A percentile compares a stretch with the other conserved stretches of the same genome.
Evolutionary conservation across 768 basidiomycete genomes (phyloP).

Genomic region (Suillus subaureus): DNA sequence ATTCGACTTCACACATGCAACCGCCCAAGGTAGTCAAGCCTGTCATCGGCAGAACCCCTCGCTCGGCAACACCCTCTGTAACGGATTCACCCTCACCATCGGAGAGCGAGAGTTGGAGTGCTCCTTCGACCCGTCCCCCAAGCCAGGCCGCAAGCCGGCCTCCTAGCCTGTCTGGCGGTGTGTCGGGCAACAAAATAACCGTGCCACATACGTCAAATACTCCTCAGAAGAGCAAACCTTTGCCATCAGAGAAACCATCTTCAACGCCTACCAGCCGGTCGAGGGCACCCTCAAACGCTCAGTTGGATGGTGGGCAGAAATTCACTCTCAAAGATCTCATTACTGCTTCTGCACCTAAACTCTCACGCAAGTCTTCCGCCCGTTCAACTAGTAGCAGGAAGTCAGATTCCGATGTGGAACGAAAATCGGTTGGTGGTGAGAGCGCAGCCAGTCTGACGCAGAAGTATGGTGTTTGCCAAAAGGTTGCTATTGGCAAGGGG

Average conservation of each 20-base stretch:
- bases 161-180: slow-evolving; percentile 37
- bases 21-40: slow-evolving; percentile 21
- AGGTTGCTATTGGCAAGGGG: slow-evolving; percentile 95
- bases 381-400: slow-evolving; percentile 65
- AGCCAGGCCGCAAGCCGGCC: slow-evolving; percentile 55
- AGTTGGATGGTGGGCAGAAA: slow-evolving; percentile 64
- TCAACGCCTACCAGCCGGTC: slow-evolving; percentile 30
- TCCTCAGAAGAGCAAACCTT: slow-evolving; percentile 24
- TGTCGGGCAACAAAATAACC: slow-evolving; percentile 36
- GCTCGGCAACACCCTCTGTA: slow-evolving; percentile 39
- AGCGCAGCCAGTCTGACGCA: slow-evolving; percentile 64
- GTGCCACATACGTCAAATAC: slow-evolving; percentile 32
- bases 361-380: slow-evolving; percentile 70
- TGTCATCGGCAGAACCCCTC: slow-evolving; percentile 23
- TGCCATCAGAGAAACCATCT: slow-evolving; percentile 18
- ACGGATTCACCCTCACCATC: slow-evolving; percentile 54
- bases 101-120: slow-evolving; percentile 62
- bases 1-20: slow-evolving; percentile 20
- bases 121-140: slow-evolving; percentile 62
- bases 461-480: slow-evolving; percentile 98
- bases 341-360: slow-evolving; percentile 64
- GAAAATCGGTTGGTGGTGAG: slow-evolving; percentile 49
- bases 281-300: slow-evolving; percentile 48
- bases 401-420: slow-evolving; percentile 65
- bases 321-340: slow-evolving; percentile 87